Base-by-base conservation (phyloP, 495 filamentous ascomycete genomes). In the Sporormia fimetaria region DNA sequence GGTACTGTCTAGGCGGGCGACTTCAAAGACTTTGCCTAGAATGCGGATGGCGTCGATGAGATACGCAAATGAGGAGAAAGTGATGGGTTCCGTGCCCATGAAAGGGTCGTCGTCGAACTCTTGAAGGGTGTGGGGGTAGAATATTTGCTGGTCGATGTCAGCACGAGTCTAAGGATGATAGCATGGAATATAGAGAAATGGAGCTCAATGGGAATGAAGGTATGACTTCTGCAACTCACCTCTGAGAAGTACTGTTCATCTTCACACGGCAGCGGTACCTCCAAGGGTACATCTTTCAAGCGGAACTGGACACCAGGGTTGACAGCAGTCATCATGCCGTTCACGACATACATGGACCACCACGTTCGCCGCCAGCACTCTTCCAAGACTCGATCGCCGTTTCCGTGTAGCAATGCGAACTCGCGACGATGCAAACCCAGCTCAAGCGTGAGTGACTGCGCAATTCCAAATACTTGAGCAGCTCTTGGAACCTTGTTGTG, bases 311-410 rank as follows among this genome's bases (percentile, higher is more conserved):
- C 55, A 3, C 51, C 23, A 33, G 52, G 54, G 42, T 59, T 57
- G 8, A 61, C 44, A 3, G 50, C 68, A 5, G 73, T 70, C 39
- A 74, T 47, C 51, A 74, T 58, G 7, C 64, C 68, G 52, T 93
- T 85, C 10, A 84, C 71, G 28, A 87, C 73, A 54, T 79, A 92
- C 33, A 94, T 59, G 49, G 92, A 83, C 86, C 86, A 94, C 86
- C 84, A 93, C 11, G 85, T 93, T 27, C 87, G 71, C 18, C 86
- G 69, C 70, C 83, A 76, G 54, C 79, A 80, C 55, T 94, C 87
- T 24, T 74, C 78, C 4, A 80, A 57, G 6, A 83, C 63, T 0
- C 66, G 65, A 38, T 77, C 67, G 4, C 59, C 46, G 10, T 61
- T 60, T 24, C 68, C 62, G 51, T 73, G 61, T 2, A 57, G 45